Evolutionary conservation across 2,329 filamentous ascomycete genomes (phyloP), one percentile per base, ranked within the genome.

Genomic region (Penicillium palitans): DNA sequence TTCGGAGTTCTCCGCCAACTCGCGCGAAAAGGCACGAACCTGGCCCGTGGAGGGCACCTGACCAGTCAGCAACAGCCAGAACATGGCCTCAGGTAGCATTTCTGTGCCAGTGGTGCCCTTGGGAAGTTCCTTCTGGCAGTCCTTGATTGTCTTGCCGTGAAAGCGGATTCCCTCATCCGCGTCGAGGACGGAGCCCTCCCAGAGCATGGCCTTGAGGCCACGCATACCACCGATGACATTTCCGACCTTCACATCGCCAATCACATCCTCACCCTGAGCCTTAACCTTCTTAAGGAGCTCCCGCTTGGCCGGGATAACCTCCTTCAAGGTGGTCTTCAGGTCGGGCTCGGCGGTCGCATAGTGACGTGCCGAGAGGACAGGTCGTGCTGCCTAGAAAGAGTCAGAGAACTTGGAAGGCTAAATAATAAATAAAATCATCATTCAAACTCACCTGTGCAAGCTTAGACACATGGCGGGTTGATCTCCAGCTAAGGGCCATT

Each of bases 11-110:
- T 93, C 89, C 52, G 95, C 95, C 25, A 98, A 83, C 76, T 98
- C 89, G 58, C 88, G 86, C 47, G 91, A 96, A 69, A 99, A 87
- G 45, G 79, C 81, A 69, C 93, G 90, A 62, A 95, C 86, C 78
- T 99, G 95, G 62, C 81, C 80, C 24, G 87, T 89, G 1, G 90
- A 90, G 25, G 95, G 95, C 24, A 98, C 90, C 77, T 96, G 84
- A 59, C 95, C 95, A 10, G 95, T 99, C 68, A 99, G 83, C 51
- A 99, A 87, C 42, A 98, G 87, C 95, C 95, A 99, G 84, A 99
- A 99, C 95, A 99, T 99, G 77, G 93, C 88, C 79, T 99, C 95
- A 48, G 95, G 95, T 13, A 98, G 85, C 95, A 98, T 99, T 80
- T 98, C 93, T 6, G 91, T 96, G 70, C 93, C 76, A 3, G 90